These are phyloP conservation scores for Monilinia vaccinii-corymbosi DNA, from an alignment of 2,329 filamentous ascomycete species.

Conservation along the genomic window DNA sequence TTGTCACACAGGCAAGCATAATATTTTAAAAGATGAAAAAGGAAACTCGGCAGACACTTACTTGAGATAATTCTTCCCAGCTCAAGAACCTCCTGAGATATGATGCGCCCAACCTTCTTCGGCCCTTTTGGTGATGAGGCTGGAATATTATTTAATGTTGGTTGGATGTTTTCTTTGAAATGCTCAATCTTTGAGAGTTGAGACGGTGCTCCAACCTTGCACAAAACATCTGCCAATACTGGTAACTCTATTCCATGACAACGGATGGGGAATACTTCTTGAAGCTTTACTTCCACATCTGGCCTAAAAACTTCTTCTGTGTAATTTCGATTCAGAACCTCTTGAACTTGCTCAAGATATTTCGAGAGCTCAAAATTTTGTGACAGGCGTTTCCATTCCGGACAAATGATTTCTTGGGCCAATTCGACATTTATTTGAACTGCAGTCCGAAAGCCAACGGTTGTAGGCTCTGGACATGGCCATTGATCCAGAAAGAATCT, in stretches of 20 bases:
- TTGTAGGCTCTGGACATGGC: constrained; percentile 33
- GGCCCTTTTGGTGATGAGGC: no score
- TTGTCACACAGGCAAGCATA: no score
- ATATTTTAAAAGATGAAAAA: background rate
- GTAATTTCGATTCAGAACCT: constrained; percentile 30
- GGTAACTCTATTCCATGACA: no score
- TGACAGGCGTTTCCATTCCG: constrained; percentile 41
- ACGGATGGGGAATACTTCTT: background rate
- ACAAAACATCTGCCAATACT: no score
- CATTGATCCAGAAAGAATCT: constrained; percentile 36
- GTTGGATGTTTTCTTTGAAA: no score
- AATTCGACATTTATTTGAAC: constrained; percentile 31
- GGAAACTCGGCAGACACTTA: no score
- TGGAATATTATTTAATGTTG: no score
- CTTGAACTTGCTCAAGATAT: constrained; percentile 38
- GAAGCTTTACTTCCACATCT: background rate
- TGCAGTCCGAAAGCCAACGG: constrained; percentile 22
- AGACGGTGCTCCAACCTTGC: no score
- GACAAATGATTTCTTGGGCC: constrained; percentile 34
- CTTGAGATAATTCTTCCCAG: no score
- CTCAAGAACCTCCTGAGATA: no score
- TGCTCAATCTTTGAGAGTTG: no score
- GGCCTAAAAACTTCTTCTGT: background rate
- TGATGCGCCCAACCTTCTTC: no score
- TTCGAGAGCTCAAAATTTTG: constrained; percentile 38